Evolutionary conservation across 148 eudicot species (phyloP), one percentile per base, ranked within the genome.

Genomic region (Rhododendron griersonianum): DNA sequence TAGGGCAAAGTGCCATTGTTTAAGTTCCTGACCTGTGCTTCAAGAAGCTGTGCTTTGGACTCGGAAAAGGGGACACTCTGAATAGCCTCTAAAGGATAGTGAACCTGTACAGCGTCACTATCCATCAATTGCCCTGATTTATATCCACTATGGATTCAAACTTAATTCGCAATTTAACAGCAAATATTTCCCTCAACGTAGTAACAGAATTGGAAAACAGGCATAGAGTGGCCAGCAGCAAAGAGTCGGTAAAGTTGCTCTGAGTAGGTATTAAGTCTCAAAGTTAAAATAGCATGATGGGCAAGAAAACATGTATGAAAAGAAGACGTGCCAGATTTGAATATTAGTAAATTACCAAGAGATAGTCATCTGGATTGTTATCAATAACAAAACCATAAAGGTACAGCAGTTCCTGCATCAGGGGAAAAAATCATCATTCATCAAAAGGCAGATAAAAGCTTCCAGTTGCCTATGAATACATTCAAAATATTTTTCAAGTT

Each of bases 301-400:
- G 61, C 59, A 39, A 86, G 73, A 90, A 44, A 80, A 33, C 37
- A 77, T 55, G 30, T 1, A 77, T 55, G 35, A 81, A 18, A 81
- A 81, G 48, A 16, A 57, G 45, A 81, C 48, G 59, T 81, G 83
- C 47, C 21, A 44, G 67, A 28, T 39, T 30, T 75, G 50, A 16
- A 84, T 45, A 81, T 25, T 45, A 65, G 83, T 65, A 48, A 61
- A 41, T 87, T 93, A 95, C 99, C 99, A 97, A 95, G 85, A 97
- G 91, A 93, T 93, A 97, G 91, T 97, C 99, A 94, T 97, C 98
- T 84, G 98, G 93, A 86, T 97, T 97, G 83, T 93, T 90, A 86
- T 93, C 92, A 73, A 93, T 85, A 63, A 97, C 94, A 89, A 97
- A 97, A 83, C 99, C 99, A 87, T 97, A 95, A 2, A 97, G 98